Base-by-base conservation (phyloP, 768 basidiomycete species). In the Mycena alexandri region DNA sequence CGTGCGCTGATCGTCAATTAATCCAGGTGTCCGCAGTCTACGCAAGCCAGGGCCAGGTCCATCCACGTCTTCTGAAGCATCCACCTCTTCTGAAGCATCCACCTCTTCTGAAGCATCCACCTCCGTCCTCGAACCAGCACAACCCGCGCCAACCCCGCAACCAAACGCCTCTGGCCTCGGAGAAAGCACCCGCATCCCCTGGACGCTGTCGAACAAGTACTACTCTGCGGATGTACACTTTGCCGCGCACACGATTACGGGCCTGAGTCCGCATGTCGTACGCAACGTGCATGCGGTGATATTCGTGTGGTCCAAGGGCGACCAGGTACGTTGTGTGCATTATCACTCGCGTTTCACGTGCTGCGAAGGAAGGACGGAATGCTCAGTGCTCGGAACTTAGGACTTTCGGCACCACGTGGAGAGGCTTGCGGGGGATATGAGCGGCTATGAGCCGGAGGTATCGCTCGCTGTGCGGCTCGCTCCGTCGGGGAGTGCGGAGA, bases 201-300 rank as follows among this genome's bases (percentile, higher is more conserved):
- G 92, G 93, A 91, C 86, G 46, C 91, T 94, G 67, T 78, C 79
- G 57, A 94, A 94, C 81, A 90, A 87, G 76, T 95, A 95, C 78
- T 95, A 95, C 79, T 86, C 86, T 16, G 94, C 93, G 2, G 82
- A 85, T 65, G 90, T 95, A 9, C 87, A 89, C 67, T 94, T 95
- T 74, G 79, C 87, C 38, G 79, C 84, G 13, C 83, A 84, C 61
- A 79, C 84, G 19, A 75, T 88, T 59, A 78, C 80, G 34, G 80
- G 83, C 13, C 81, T 87, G 65, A 77, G 76, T 34, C 77, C 82
- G 19, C 75, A 81, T 50, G 76, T 82, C 21, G 78, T 85, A 19
- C 78, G 78, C 42, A 78, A 80, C 51, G 84, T 88, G 8, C 93
- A 93, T 22, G 94, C 94, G 12, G 77, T 94, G 34, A 80, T 95